Evolutionary conservation across 495 filamentous ascomycete species (phyloP), one percentile per base, ranked within the genome.

Genomic region (Trichoderma virens): DNA sequence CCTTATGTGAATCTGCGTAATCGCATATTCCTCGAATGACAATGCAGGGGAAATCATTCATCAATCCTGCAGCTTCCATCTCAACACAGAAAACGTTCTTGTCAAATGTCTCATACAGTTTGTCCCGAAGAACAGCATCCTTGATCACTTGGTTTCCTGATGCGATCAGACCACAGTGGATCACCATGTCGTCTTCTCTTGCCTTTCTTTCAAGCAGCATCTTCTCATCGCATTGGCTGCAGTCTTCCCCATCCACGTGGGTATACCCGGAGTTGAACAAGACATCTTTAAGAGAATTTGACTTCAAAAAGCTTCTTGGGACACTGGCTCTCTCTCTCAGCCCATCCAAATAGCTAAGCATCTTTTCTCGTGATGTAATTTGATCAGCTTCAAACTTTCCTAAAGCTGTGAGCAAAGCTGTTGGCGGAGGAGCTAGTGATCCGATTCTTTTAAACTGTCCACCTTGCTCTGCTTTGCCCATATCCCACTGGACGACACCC

Each of bases 11-110:
- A 62, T 77, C 75, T n/a, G 73, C 51, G 56, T 76, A 76, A 43
- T 76, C 72, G 39, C 72, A 74, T n/a, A 76, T 75, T 0, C 76
- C 76, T 0, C 72, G 70, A 23, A 78, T 74, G 0, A 76, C 71
- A 2, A 76, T 47, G 34, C 74, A 78, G 3, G 74, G 74, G 62
- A 79, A 74, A 1, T 60, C 11, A 32, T 75, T 70, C 70, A 74
- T 73, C 8, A 81, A 38, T 2, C 79, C 79, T 9, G 78, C 80
- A 18, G 76, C 72, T 62, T 83, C 79, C 74, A 79, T 82, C 62
- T 80, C 78, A 59, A 81, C 75, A 43, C 74, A 80, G 1, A 79
- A 64, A 16, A 80, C 32, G 2, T 60, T 35, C 5, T 31, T 18
- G 27, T 60, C 25, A 31, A 30, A 35, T 35, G 0, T 3, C n/a